A percentile compares a stretch with the other conserved stretches of the same genome.
phyloP scores from a whole-genome alignment of 2,329 filamentous ascomycete genomes.

The Penicillium freii region DNA sequence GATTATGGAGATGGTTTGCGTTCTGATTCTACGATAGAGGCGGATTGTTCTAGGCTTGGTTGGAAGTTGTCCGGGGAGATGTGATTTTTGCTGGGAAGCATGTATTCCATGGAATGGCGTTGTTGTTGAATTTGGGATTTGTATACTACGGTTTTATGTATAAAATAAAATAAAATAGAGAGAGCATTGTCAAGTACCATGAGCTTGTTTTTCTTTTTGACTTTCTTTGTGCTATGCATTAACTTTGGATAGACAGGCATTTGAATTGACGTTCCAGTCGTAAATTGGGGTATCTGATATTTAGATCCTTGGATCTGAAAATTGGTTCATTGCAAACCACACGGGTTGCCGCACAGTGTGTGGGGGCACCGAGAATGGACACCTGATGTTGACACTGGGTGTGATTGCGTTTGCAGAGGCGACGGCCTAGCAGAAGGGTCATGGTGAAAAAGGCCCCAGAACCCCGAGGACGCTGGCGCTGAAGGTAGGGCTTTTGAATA shows the following conservation, averaged over 20 bases:
- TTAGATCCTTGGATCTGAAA: neutral
- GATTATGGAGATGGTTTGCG: neutral
- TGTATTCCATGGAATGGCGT: slow-evolving; percentile 11
- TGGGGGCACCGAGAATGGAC: slow-evolving; percentile 1
- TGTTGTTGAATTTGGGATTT: slow-evolving; percentile 1
- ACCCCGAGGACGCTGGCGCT: neutral
- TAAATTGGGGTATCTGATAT: neutral
- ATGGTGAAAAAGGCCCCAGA: neutral
- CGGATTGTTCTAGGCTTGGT: neutral
- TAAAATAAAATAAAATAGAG: slow-evolving; percentile 9
- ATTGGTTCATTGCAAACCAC: neutral
- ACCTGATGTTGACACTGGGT: neutral
- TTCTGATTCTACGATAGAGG: neutral
- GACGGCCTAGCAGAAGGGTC: neutral
- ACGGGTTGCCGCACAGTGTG: slow-evolving; percentile 1
- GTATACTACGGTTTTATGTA: slow-evolving; percentile 12
- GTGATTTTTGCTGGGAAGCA: slow-evolving; percentile 2
- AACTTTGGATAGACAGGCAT: neutral
- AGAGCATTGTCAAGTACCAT: neutral
- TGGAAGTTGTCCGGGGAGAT: neutral
- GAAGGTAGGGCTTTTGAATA: neutral
- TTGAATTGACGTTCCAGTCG: neutral
- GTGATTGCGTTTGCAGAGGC: neutral
- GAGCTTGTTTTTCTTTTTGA: neutral
- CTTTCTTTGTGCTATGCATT: neutral